Base-by-base conservation (phyloP, 2,329 filamentous ascomycete genomes). In the Diaporthe ilicicola region DNA sequence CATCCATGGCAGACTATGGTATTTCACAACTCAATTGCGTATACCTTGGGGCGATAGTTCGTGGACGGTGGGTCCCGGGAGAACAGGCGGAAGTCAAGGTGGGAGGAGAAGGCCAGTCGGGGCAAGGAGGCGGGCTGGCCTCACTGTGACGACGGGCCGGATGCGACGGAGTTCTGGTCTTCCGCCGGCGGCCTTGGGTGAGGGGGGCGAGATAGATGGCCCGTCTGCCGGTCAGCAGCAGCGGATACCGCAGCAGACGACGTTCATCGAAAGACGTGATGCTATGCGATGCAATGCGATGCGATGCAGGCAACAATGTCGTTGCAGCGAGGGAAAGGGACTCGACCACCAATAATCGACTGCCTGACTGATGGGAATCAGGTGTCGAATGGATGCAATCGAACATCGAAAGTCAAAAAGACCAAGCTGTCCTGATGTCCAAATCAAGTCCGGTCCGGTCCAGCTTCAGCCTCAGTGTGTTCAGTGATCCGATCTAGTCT, bases 211-310 rank as follows among this genome's bases (percentile, higher is more conserved):
- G 44, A 24, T n/a, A 44, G 13, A 12, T 22, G 59, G 29, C 59
- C 59, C 59, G 59, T 64, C 59, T 48, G 59, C 59, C 59, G 44
- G 59, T 64, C 59, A 64, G 44, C 59, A 64, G 59, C 50, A 27
- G 44, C 59, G 15, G 46, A 37, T 24, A 50, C 42, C 59, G 37
- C 42, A 24, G 37, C 42, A 24, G 32, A n/a, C 59, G 32, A 34
- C 15, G 29, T 37, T 42, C 59, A 64, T 64, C 44, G 12, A 64
- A 64, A 19, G n/a, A 62, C 9, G 8, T 27, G 46, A 48, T 12
- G 15, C 42, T 9, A 48, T 48, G 12, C 29, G 17, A 24, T 37
- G 32, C 32, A 55, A 48, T 12, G 15, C 42, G 6, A 62, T 48
- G 12, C 29, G 8, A 22, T 37, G 29, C 29, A 55, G 53, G 12